phyloP scores from a whole-genome alignment of 345 rosid species.

The Acer yangbiense region DNA sequence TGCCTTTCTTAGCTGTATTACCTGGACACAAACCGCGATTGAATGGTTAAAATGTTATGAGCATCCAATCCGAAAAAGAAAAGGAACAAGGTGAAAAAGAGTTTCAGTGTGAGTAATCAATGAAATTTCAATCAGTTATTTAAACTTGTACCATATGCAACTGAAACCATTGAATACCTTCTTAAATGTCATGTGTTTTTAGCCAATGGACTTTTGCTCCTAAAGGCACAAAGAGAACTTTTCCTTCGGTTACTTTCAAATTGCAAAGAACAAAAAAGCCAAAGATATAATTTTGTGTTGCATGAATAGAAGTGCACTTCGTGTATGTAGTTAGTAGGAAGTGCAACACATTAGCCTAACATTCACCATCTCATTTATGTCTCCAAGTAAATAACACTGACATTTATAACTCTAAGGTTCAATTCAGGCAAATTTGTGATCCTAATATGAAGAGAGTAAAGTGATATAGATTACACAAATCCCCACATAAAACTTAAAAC shows the following conservation, averaged over 20 bases:
- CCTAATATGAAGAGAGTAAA: background rate
- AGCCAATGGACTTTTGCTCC: background rate
- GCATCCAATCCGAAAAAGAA: background rate
- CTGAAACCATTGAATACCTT: background rate
- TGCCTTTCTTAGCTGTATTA: constrained; percentile 84
- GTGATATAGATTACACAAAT: background rate
- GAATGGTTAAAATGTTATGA: constrained; percentile 5
- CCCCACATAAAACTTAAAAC: background rate
- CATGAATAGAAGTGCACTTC: background rate
- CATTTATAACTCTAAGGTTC: background rate
- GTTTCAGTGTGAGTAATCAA: background rate
- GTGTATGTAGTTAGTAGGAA: background rate
- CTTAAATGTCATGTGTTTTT: background rate
- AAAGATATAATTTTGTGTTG: background rate
- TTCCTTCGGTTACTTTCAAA: background rate
- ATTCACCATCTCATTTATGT: background rate
- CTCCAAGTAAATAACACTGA: background rate
- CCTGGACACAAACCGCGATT: constrained; percentile 43
- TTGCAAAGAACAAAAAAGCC: background rate
- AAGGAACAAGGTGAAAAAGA: constrained; percentile 14
- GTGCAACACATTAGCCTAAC: background rate
- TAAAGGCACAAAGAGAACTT: background rate
- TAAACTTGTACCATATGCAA: background rate
- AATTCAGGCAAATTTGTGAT: background rate
- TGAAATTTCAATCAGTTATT: background rate